Evolutionary conservation across 257 asterid species (phyloP).

Genomic region (Scutellaria barbata): DNA sequence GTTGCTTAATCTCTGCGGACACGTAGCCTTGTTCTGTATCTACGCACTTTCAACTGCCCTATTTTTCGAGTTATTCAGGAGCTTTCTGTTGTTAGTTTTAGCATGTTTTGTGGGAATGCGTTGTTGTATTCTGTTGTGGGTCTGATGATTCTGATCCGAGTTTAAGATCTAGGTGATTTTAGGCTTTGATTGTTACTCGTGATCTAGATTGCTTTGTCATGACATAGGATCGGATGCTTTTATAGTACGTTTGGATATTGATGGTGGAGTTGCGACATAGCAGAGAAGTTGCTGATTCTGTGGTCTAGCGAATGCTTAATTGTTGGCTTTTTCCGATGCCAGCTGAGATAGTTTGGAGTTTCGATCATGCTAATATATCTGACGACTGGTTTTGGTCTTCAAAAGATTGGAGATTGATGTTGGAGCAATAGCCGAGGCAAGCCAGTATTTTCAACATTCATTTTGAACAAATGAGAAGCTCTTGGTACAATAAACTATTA

Average conservation of each 20-base stretch:
- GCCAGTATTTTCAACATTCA: conserved; percentile 29
- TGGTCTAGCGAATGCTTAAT: conserved; percentile 37
- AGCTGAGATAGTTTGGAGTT: conserved; percentile 51
- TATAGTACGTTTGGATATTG: conserved; percentile 16
- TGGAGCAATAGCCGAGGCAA: conserved; percentile 46
- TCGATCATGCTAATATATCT: conserved; percentile 43
- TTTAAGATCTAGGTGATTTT: conserved; percentile 43
- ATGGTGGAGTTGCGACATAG: conserved; percentile 32
- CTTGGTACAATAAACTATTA: conserved; percentile 68
- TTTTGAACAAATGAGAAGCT: conserved; percentile 72
- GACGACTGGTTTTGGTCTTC: conserved; percentile 50
- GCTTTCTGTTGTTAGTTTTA: conserved; percentile 11
- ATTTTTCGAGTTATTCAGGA: not conserved
- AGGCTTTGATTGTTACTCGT: conserved; percentile 12
- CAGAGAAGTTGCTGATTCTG: conserved; percentile 32
- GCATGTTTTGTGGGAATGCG: conserved; percentile 33
- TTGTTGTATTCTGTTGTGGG: conserved; percentile 44
- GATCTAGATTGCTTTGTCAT: conserved; percentile 43
- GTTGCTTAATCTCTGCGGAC: conserved; percentile 45
- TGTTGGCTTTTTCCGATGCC: conserved; percentile 46
- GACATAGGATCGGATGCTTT: conserved; percentile 36
- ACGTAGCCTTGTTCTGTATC: conserved; percentile 19
- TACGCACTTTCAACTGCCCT: conserved; percentile 39
- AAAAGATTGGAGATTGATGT: conserved; percentile 48
- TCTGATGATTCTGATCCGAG: conserved; percentile 86